phyloP scores from a whole-genome alignment of 306 rosid genomes.

The Prinsepia uniflora region DNA sequence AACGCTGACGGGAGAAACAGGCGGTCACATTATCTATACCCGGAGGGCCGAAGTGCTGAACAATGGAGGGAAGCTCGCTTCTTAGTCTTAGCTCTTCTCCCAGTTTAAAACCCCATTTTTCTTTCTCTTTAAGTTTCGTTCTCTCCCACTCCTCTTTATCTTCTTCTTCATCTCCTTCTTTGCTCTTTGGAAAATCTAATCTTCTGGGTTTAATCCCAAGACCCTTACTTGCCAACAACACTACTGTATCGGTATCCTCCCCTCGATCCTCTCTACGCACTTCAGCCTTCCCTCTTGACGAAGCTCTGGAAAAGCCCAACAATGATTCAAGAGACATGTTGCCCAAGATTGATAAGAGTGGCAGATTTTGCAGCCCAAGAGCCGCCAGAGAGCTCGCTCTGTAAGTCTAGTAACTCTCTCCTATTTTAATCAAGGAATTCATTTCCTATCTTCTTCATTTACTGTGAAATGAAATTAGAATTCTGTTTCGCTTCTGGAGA shows the following conservation, averaged over 20 bases:
- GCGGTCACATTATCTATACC: conserved; percentile 14
- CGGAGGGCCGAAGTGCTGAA: not conserved
- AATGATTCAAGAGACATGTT: conserved; percentile 30
- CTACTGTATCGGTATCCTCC: conserved; percentile 6
- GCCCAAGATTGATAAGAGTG: conserved; percentile 81
- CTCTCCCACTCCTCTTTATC: not conserved
- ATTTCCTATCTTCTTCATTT: not conserved
- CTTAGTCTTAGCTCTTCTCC: conserved; percentile 13
- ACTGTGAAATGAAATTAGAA: not conserved
- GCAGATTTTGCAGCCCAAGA: conserved; percentile 84
- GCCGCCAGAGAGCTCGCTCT: conserved; percentile 96
- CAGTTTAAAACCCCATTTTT: conserved; percentile 8
- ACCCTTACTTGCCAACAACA: conserved; percentile 4
- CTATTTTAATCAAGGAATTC: not conserved
- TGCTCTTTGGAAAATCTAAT: conserved; percentile 4
- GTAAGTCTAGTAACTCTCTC: conserved; percentile 26
- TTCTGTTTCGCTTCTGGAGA: not conserved
- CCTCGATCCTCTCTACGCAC: conserved; percentile 36
- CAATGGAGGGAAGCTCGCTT: conserved; percentile 32
- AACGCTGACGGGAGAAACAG: not conserved
- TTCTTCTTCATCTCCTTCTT: conserved; percentile 22
- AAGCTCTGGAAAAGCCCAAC: conserved; percentile 27
- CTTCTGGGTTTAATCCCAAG: conserved; percentile 15
- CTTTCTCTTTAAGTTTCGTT: conserved; percentile 6
- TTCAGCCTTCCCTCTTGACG: conserved; percentile 36